Evolutionary conservation across 2,329 filamentous ascomycete species (phyloP).

Genomic region (Parastagonospora avenae): DNA sequence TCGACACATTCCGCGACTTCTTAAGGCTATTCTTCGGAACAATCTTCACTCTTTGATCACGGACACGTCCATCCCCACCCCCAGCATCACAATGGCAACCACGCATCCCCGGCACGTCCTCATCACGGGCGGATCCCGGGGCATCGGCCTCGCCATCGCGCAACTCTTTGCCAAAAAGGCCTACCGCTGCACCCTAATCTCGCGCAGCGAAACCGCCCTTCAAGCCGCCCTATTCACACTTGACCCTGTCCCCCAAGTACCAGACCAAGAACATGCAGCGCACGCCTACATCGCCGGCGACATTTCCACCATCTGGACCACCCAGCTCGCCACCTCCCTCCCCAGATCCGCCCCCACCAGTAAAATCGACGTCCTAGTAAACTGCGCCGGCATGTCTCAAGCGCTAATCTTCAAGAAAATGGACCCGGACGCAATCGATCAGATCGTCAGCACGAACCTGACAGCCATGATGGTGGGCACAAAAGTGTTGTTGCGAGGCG

Average conservation of each 20-base stretch:
- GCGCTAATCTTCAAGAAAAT: conserved; percentile 66
- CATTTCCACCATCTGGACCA: conserved; percentile 35
- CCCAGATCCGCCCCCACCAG: neutral
- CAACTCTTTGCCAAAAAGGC: conserved; percentile 35
- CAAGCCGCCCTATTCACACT: conserved; percentile 29
- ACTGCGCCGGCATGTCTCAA: conserved; percentile 77
- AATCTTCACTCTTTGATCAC: no score
- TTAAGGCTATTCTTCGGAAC: no score
- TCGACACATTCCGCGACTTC: no score
- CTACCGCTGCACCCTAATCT: conserved; percentile 40
- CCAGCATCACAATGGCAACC: no score
- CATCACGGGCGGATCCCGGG: conserved; percentile 46
- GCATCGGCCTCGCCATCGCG: conserved; percentile 47
- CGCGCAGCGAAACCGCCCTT: conserved; percentile 32
- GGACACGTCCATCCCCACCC: no score
- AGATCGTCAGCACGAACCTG: conserved; percentile 73
- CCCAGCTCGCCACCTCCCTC: neutral
- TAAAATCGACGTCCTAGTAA: conserved; percentile 65
- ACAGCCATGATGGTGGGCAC: conserved; percentile 68
- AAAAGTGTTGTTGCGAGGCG: conserved; percentile 53
- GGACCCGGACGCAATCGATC: conserved; percentile 56
- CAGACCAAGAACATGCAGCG: conserved; percentile 2
- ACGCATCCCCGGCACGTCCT: conserved; percentile 32
- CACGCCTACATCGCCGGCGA: conserved; percentile 36
- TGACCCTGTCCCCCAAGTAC: conserved; percentile 7